Base-by-base conservation (phyloP, 108 stramenopile genomes). In the Mayamaea pseudoterrestris region DNA sequence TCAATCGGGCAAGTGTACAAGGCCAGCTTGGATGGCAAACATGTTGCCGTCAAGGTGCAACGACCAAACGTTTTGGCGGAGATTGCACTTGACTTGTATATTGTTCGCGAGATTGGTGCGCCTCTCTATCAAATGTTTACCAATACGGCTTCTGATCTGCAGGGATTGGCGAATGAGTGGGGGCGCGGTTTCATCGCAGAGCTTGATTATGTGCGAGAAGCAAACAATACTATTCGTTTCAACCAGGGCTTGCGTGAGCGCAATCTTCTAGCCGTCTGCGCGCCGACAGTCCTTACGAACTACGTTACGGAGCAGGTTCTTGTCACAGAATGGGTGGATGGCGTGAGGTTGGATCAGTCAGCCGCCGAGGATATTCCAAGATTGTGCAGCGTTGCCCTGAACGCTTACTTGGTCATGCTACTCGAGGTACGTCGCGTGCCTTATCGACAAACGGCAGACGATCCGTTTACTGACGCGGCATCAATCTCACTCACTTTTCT, bases 41-140 rank as follows among this genome's bases (percentile, higher is more conserved):
- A 79, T 17, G 94, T 95, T 34, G 94, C 94, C 30, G 88, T 95
- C 43, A 95, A 95, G 51, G 88, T 95, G 3, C 92, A 93, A 73
- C 82, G 94, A 29, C 94, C 94, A 0, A 74, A 83, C 4, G 81
- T 95, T 26, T 64, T 95, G 44, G 71, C 69, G 23, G 84, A 90
- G 37, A 92, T 93, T 56, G 89, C 90, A 2, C 52, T 90, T 24
- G 94, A 95, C 68, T 65, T 95, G 48, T 69, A 93, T 54, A 53
- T 87, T 23, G 52, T 90, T 22, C 64, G 88, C 6, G 32, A 61
- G 14, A 37, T 58, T 1, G 50, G 84, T 48, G 67, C 72, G 26
- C 72, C 74, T 0, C 37, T 50, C 9, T 78, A 57, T 39, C 66
- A 71, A 57, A 44, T 46, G 3, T 55, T 36, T 36, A 41, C 35